Conservation (phyloP, 2,329 filamentous ascomycete species). For the Pseudogymnoascus sp. region DNA sequence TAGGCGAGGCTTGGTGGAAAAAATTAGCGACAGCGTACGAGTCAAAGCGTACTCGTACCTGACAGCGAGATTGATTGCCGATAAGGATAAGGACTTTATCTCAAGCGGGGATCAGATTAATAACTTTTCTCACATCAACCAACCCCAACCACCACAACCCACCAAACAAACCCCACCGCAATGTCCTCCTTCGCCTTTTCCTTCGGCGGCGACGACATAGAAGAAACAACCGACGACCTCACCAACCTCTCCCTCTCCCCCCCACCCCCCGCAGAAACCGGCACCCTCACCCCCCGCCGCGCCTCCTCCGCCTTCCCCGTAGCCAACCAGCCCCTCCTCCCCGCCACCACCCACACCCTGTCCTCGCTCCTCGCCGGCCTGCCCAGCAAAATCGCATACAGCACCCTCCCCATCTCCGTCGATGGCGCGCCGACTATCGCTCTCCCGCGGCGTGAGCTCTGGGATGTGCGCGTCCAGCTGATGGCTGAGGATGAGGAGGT, state of each 20-base stretch:
- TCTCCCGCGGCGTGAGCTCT: slow-evolving; percentile 68
- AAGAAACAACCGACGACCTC: slow-evolving; percentile 27
- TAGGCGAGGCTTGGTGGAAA: no score
- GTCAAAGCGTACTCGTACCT: background rate
- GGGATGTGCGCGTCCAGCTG: slow-evolving; percentile 72
- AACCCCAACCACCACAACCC: slow-evolving; percentile 4
- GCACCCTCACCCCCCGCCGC: slow-evolving; percentile 18
- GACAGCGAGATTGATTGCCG: background rate
- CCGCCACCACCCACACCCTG: slow-evolving; percentile 44
- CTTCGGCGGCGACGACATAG: slow-evolving; percentile 58
- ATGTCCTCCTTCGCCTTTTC: slow-evolving; percentile 38
- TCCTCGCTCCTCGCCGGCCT: slow-evolving; percentile 46
- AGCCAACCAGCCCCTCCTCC: slow-evolving; percentile 50
- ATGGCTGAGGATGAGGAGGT: slow-evolving; percentile 61
- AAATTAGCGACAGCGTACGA: no score
- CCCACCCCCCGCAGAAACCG: slow-evolving; percentile 26
- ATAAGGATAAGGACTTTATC: slow-evolving; percentile 1
- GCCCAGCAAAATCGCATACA: slow-evolving; percentile 67
- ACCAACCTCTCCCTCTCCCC: background rate
- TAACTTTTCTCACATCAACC: slow-evolving; percentile 6
- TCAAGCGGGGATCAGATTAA: slow-evolving; percentile 2
- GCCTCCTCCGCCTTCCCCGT: slow-evolving; percentile 48
- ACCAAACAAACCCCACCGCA: background rate
- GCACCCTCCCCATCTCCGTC: slow-evolving; percentile 49
- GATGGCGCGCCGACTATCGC: slow-evolving; percentile 45